Evolutionary conservation across 2,329 filamentous ascomycete genomes (phyloP).

Genomic region (Stagonosporopsis tanaceti): DNA sequence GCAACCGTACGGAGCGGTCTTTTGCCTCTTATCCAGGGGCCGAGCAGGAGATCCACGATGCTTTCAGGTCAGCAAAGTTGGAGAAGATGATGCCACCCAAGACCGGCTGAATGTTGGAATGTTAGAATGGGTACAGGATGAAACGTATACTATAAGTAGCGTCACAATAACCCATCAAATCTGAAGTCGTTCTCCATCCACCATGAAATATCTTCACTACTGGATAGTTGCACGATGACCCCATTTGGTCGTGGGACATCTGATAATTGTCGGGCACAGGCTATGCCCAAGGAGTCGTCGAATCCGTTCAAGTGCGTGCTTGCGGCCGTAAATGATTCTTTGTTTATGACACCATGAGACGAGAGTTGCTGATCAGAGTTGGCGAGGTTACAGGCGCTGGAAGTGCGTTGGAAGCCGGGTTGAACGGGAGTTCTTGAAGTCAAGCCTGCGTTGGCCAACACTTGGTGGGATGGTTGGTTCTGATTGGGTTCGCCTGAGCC

Average conservation of each 20-base stretch:
- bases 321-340: not conserved
- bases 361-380: too few species aligned
- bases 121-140: not conserved
- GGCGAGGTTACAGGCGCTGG: too few species aligned
- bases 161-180: conserved; percentile 9
- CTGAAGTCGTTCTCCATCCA: conserved; percentile 24
- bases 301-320: conserved; percentile 2
- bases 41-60: conserved; percentile 55
- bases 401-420: not conserved
- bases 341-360: not conserved
- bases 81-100: conserved; percentile 43
- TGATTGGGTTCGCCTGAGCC: too few species aligned
- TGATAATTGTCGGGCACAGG: conserved; percentile 33
- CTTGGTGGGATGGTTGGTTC: not conserved
- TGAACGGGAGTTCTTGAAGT: not conserved
- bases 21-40: conserved; percentile 55
- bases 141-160: not conserved
- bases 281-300: conserved; percentile 34
- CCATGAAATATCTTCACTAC: conserved; percentile 28
- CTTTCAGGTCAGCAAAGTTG: conserved; percentile 46
- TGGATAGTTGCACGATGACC: conserved; percentile 36
- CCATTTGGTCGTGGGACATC: conserved; percentile 34
- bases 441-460: not conserved
- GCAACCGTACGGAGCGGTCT: conserved; percentile 61
- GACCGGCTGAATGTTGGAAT: conserved; percentile 11